phyloP scores from a whole-genome alignment of 176 grass and related monocot species.

The Oryza meyeriana region DNA sequence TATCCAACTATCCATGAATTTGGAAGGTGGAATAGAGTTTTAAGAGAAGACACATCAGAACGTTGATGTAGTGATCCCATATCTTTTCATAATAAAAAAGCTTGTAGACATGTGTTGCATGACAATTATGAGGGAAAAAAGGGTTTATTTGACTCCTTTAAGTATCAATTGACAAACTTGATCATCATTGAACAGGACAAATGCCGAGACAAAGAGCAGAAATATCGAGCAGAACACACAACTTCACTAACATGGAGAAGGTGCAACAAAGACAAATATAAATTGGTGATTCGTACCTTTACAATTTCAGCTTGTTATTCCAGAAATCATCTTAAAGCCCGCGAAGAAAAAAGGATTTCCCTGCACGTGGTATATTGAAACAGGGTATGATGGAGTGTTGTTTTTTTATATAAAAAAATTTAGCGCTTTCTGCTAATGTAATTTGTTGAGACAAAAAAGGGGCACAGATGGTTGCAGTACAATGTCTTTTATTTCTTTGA shows the following conservation, averaged over 20 bases:
- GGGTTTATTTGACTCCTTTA: background rate
- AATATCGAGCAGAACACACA: background rate
- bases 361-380: background rate
- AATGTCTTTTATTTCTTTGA: background rate
- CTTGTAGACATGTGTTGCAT: background rate
- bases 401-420: background rate
- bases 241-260: background rate
- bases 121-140: background rate
- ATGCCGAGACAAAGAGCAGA: background rate
- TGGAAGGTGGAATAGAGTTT: constrained; percentile 12
- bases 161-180: background rate
- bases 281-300: background rate
- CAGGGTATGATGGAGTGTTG: background rate
- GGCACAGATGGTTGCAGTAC: background rate
- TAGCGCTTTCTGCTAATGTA: background rate
- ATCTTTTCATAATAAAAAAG: constrained; percentile 18
- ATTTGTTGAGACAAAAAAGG: background rate
- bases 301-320: constrained; percentile 8
- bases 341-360: background rate
- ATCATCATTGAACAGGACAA: constrained; percentile 5
- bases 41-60: constrained; percentile 1
- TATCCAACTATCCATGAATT: background rate
- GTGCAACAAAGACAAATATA: background rate
- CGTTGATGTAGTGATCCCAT: background rate
- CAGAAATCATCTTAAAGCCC: background rate